A percentile compares a stretch with the other conserved stretches of the same genome.
Conservation (phyloP, 345 rosid species). For the Mallotus nudiflorus region DNA sequence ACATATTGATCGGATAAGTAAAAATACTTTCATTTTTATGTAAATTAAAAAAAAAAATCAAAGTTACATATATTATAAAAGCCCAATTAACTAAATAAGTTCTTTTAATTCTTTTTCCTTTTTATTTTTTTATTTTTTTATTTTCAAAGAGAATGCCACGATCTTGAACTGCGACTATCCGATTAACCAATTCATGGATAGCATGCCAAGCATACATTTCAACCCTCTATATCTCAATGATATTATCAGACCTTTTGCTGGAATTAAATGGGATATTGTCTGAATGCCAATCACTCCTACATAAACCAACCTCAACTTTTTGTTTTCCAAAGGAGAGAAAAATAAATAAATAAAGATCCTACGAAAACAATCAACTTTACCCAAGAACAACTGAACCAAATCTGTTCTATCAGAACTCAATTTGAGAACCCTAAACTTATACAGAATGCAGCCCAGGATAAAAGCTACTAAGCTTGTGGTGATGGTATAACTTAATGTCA, state of each 20-base stretch:
- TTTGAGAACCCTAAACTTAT: background rate
- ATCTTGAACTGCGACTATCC: background rate
- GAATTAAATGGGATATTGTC: background rate
- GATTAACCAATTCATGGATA: background rate
- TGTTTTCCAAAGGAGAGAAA: too few relatives aligned
- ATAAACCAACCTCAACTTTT: too few relatives aligned
- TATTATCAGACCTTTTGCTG: too few relatives aligned
- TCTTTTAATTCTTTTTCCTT: background rate
- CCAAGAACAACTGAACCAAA: background rate
- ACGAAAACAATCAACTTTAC: background rate
- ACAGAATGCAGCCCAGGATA: too few relatives aligned
- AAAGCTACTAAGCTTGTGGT: too few relatives aligned
- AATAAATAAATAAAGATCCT: too few relatives aligned
- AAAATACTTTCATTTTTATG: background rate
- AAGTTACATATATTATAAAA: too few relatives aligned
- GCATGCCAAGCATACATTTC: background rate
- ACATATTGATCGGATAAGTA: background rate
- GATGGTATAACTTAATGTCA: too few relatives aligned
- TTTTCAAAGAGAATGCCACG: background rate
- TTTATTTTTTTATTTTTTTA: background rate
- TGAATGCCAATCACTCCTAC: too few relatives aligned
- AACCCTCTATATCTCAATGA: background rate
- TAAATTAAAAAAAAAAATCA: too few relatives aligned
- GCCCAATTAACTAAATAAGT: background rate
- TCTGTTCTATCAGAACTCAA: background rate